A percentile compares a stretch with the other conserved stretches of the same genome.
Evolutionary conservation across 176 grass and related monocot species (phyloP).

Genomic region (Triticum urartu): DNA sequence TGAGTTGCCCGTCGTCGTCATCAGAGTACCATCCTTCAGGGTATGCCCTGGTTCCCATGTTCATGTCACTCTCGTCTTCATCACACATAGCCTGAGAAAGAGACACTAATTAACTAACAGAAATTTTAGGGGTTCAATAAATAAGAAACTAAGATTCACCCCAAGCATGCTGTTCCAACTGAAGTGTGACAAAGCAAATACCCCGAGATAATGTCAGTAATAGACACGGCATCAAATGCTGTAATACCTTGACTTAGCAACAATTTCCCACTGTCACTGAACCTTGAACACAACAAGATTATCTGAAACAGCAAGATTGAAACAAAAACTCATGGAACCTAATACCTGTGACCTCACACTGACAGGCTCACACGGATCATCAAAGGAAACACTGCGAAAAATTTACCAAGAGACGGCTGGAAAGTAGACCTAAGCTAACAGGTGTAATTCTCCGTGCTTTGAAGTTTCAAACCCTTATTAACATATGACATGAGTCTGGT

Average conservation of each 20-base stretch:
- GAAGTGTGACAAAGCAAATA: not conserved
- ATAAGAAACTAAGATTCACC: not conserved
- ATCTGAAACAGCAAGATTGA: not conserved
- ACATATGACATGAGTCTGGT: not conserved
- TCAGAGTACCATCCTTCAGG: slow-evolving; percentile 69
- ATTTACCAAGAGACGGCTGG: not conserved
- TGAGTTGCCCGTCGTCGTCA: slow-evolving; percentile 65
- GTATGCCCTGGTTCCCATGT: slow-evolving; percentile 46
- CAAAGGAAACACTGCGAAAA: not conserved
- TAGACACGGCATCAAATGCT: not conserved
- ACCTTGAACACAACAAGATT: not conserved
- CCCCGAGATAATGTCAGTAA: not conserved
- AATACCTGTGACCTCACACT: not conserved
- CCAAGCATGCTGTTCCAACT: not conserved
- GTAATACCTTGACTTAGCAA: not conserved
- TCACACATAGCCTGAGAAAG: slow-evolving; percentile 38
- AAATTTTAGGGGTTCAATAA: not conserved
- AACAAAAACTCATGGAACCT: not conserved
- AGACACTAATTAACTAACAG: slow-evolving; percentile 11
- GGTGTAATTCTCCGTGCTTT: not conserved
- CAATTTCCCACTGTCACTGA: not conserved
- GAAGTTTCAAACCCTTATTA: not conserved
- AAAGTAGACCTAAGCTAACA: slow-evolving; percentile 1
- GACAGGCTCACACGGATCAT: not conserved
- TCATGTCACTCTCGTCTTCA: slow-evolving; percentile 38